Evolutionary conservation across 2,329 filamentous ascomycete genomes (phyloP).

Genomic region (Pseudogymnoascus verrucosus): DNA sequence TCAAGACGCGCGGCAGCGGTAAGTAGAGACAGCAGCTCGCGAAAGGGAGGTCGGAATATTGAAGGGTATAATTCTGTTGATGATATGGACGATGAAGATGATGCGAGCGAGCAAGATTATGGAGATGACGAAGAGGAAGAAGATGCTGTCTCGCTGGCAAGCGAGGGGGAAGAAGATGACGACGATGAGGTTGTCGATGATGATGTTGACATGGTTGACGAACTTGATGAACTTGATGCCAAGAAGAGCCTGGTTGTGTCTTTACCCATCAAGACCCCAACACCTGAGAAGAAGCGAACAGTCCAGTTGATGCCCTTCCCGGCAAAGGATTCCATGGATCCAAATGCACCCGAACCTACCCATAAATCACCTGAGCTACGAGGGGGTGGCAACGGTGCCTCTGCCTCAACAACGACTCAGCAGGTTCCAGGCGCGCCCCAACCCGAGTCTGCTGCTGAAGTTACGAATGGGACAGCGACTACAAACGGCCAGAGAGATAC

Average conservation of each 20-base stretch:
- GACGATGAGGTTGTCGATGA: conserved; percentile 41
- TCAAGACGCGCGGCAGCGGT: conserved; percentile 30
- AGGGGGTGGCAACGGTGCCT: conserved; percentile 26
- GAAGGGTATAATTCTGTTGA: conserved; percentile 51
- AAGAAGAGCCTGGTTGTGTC: conserved; percentile 65
- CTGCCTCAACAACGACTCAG: background rate
- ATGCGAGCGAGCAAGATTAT: conserved; percentile 65
- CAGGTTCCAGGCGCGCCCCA: conserved; percentile 11
- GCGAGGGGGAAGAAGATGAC: conserved; percentile 37
- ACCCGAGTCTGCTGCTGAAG: background rate
- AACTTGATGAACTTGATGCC: conserved; percentile 39
- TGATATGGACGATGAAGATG: conserved; percentile 58
- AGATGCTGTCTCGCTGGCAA: conserved; percentile 55
- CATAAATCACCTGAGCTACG: background rate
- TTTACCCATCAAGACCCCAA: conserved; percentile 43
- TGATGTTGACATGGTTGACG: conserved; percentile 43
- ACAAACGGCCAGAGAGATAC: background rate
- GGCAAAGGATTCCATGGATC: conserved; percentile 13
- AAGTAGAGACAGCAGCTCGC: conserved; percentile 14
- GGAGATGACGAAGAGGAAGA: conserved; percentile 67
- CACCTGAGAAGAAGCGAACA: conserved; percentile 24
- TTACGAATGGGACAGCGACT: background rate
- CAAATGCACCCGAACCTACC: conserved; percentile 27
- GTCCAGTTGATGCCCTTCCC: conserved; percentile 25
- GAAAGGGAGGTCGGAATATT: conserved; percentile 38